Conservation (phyloP, 1,284 basidiomycete genomes). For the Ganoderma boninense region DNA sequence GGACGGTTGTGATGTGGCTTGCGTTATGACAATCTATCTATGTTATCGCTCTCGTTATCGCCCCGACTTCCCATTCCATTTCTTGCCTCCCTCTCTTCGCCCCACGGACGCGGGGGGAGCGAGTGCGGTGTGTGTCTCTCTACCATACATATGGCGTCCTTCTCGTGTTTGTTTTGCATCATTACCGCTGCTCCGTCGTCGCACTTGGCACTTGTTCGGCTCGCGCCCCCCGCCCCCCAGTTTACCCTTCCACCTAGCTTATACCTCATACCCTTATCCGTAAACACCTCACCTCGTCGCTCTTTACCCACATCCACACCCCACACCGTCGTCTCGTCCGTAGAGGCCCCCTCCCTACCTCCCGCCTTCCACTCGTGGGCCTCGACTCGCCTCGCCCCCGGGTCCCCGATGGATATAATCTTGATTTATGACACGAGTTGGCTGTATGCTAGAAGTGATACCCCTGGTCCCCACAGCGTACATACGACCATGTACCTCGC, state of each 20-base stretch:
- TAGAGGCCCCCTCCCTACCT: too few species aligned
- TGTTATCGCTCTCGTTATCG: constrained; percentile 14
- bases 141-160: not conserved
- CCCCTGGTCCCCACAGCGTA: constrained; percentile 15
- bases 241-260: constrained; percentile 27
- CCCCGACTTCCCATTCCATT: not conserved
- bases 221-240: constrained; percentile 12
- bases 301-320: constrained; percentile 28
- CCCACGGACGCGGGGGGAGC: constrained; percentile 11
- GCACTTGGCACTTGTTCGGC: constrained; percentile 23
- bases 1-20: constrained; percentile 2
- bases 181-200: constrained; percentile 32
- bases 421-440: constrained; percentile 30
- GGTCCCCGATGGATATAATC: constrained; percentile 22
- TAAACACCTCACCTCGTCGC: constrained; percentile 31
- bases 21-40: constrained; percentile 25
- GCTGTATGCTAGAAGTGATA: constrained; percentile 34
- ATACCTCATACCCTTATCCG: constrained; percentile 35
- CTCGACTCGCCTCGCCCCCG: constrained; percentile 5
- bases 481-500: not conserved
- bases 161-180: constrained; percentile 18
- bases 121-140: constrained; percentile 15
- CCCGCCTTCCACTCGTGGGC: constrained; percentile 10
- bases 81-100: not conserved
- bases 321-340: too few species aligned